Conservation (phyloP, 805 yeast genomes). For the Candida boidinii region DNA sequence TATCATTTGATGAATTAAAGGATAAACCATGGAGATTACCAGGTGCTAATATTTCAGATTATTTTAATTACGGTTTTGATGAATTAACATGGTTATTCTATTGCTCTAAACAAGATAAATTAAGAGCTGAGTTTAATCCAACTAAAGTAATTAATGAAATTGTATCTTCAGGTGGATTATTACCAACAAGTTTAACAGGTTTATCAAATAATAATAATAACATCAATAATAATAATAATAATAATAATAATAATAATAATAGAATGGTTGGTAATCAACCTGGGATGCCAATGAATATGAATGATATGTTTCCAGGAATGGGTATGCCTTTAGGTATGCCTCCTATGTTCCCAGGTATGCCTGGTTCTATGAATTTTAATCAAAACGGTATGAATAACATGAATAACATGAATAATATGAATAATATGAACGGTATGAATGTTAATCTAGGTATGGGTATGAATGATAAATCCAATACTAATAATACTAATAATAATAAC, state of each 20-base stretch:
- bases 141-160: constrained; percentile 65
- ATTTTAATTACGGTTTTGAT: constrained; percentile 94
- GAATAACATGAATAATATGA: too few relatives aligned
- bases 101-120: constrained; percentile 76
- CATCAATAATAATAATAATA: constrained; percentile 11
- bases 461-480: too few relatives aligned
- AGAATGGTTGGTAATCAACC: constrained; percentile 11
- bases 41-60: constrained; percentile 91
- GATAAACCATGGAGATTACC: constrained; percentile 99
- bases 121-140: constrained; percentile 75
- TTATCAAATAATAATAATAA: constrained; percentile 2
- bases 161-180: constrained; percentile 24
- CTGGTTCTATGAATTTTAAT: too few relatives aligned
- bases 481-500: too few relatives aligned
- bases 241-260: constrained; percentile 2
- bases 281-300: constrained; percentile 7
- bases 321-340: constrained; percentile 16
- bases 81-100: constrained; percentile 95
- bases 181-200: constrained; percentile 20
- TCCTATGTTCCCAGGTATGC: constrained; percentile 9
- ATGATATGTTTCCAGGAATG: background rate
- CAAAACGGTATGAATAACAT: too few relatives aligned
- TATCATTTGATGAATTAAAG: constrained; percentile 71
- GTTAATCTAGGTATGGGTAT: too few relatives aligned
- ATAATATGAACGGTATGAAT: too few relatives aligned